phyloP scores from a whole-genome alignment of 805 yeast species.

The Nakazawaea anatomiae region DNA sequence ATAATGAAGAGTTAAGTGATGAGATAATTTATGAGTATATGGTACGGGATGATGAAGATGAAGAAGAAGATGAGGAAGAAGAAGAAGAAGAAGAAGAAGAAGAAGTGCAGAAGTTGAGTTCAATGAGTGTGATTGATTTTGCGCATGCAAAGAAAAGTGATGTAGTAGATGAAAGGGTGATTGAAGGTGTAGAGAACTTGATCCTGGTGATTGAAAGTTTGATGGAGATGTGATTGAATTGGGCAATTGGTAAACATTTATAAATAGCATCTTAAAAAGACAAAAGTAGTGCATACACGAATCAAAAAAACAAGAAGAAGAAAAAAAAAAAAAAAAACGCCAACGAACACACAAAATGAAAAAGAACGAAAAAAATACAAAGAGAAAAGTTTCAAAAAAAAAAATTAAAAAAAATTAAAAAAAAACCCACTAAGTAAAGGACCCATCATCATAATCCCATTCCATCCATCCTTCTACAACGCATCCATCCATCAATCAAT shows the following conservation, averaged over 20 bases:
- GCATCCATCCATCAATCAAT: background rate
- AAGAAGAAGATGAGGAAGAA: constrained; percentile 16
- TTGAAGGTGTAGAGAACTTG: constrained; percentile 65
- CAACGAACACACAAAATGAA: background rate
- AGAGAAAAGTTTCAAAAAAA: background rate
- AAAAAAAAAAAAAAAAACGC: too few species aligned
- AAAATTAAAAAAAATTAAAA: background rate
- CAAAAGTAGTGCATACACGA: background rate
- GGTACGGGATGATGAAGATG: constrained; percentile 22
- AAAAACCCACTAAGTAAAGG: background rate
- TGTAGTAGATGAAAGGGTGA: constrained; percentile 57
- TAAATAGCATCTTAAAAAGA: background rate
- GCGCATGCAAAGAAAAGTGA: constrained; percentile 75
- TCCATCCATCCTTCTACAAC: too few species aligned
- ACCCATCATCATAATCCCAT: background rate
- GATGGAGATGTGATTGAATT: background rate
- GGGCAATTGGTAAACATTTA: background rate
- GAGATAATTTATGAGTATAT: constrained; percentile 20
- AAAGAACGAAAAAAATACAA: too few species aligned
- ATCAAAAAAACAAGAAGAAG: background rate
- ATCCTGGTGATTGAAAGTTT: constrained; percentile 19
- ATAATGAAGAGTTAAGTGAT: constrained; percentile 33
- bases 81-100: constrained; percentile 23
- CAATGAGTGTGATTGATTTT: constrained; percentile 74
- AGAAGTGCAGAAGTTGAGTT: constrained; percentile 38